phyloP scores from a whole-genome alignment of 768 basidiomycete genomes.

The Cystofilobasidium capitatum region DNA sequence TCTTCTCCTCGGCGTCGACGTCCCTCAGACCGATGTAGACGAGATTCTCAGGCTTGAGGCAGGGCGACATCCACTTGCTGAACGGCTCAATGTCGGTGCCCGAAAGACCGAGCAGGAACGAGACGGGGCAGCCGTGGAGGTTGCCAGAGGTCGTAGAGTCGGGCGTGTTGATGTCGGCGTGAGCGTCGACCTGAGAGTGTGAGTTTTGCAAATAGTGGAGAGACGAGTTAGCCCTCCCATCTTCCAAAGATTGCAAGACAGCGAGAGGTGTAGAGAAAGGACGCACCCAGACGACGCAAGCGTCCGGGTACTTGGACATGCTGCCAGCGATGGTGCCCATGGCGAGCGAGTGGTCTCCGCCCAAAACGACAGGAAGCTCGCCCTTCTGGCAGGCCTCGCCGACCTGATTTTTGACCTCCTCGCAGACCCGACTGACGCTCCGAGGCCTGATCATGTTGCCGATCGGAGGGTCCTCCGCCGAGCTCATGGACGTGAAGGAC shows the following conservation, averaged over 20 bases:
- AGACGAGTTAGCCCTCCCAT: neutral
- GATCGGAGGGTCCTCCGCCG: slow-evolving; percentile 62
- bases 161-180: slow-evolving; percentile 89
- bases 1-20: slow-evolving; percentile 78
- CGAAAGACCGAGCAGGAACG: slow-evolving; percentile 65
- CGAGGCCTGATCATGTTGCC: slow-evolving; percentile 85
- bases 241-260: neutral
- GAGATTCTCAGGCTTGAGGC: slow-evolving; percentile 21
- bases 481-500: slow-evolving; percentile 29
- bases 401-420: slow-evolving; percentile 70
- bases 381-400: slow-evolving; percentile 65
- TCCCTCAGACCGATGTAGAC: slow-evolving; percentile 53
- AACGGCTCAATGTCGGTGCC: slow-evolving; percentile 42
- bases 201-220: neutral
- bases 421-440: slow-evolving; percentile 68
- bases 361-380: slow-evolving; percentile 76
- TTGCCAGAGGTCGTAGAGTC: slow-evolving; percentile 75
- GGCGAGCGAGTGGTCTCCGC: slow-evolving; percentile 78
- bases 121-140: slow-evolving; percentile 95
- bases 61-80: slow-evolving; percentile 33
- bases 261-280: neutral
- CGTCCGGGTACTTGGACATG: slow-evolving; percentile 42
- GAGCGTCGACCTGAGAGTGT: slow-evolving; percentile 61
- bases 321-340: slow-evolving; percentile 78
- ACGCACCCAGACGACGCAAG: slow-evolving; percentile 69